These are phyloP conservation scores for Paraconiothyrium sp. DNA, from an alignment of 2,329 filamentous ascomycete genomes.

Conservation along the genomic window DNA sequence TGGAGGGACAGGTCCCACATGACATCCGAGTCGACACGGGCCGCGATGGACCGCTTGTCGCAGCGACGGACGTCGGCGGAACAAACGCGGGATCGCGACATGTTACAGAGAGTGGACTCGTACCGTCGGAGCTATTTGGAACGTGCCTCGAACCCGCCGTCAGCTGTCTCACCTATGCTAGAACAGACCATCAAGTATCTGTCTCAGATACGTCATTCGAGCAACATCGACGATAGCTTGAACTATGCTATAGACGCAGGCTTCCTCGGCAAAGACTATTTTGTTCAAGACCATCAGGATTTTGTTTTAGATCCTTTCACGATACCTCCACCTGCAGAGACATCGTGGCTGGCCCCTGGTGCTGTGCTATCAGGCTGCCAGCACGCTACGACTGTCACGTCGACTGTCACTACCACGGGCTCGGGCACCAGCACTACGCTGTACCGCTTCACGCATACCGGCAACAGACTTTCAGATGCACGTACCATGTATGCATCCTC, in stretches of 20 bases:
- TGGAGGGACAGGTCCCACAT: constrained; percentile 33
- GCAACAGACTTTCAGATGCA: constrained; percentile 38
- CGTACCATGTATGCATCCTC: constrained; percentile 41
- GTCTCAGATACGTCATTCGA: constrained; percentile 64
- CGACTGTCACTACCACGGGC: constrained; percentile 27
- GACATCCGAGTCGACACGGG: constrained; percentile 33
- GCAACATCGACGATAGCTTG: constrained; percentile 64
- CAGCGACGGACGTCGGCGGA: constrained; percentile 36
- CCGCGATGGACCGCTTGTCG: constrained; percentile 42
- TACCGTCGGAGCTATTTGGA: constrained; percentile 42
- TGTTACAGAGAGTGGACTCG: constrained; percentile 35
- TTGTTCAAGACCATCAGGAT: constrained; percentile 63
- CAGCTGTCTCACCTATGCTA: constrained; percentile 52
- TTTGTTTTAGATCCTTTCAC: constrained; percentile 65
- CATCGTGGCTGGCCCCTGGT: constrained; percentile 70
- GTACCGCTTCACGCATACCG: constrained; percentile 35
- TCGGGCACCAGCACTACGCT: constrained; percentile 29
- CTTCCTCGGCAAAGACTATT: constrained; percentile 63
- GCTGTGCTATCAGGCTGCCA: constrained; percentile 70
- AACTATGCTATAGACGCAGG: constrained; percentile 63
- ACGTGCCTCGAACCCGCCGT: constrained; percentile 30
- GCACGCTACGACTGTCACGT: constrained; percentile 59
- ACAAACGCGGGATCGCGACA: constrained; percentile 30
- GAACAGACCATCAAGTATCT: constrained; percentile 71
- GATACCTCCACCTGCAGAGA: constrained; percentile 61